Evolutionary conservation across 2,329 filamentous ascomycete species (phyloP), one percentile per base, ranked within the genome.

Genomic region (Exophiala lecanii-corni): DNA sequence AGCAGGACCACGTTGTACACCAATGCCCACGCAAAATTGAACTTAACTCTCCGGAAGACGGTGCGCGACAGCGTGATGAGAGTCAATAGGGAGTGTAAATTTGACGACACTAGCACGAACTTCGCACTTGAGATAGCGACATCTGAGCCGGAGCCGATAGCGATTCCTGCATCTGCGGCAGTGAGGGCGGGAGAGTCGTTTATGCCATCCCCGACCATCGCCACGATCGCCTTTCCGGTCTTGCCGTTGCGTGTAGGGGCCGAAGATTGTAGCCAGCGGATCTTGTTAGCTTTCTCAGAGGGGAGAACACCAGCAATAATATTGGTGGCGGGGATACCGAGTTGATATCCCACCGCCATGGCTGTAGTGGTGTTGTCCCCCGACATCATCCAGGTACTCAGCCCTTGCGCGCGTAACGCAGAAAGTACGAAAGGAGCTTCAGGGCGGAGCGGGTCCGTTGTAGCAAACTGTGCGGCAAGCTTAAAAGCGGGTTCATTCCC

Each of bases 151-250:
- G 41, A 47, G 13, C 49, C 50, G 18, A 41, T 17, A 28, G 89
- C 89, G 54, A 97, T 95, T 51, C 91, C 91, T 19, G 96, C 81
- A 55, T 94, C 82, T 9, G 92, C 89, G 0, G 88, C 94, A 1
- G 88, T 91, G 7, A 97, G 78, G 1, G 91, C 92, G 0, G 92
- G 92, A 0, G 89, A 95, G 69, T 97, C 91, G 65, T 97, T 97
- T 74, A 97, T 96, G 32, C 91, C 91, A 63, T 97, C 91, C 39
- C 91, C 89, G 10, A 96, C 89, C 91, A 97, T 97, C 19, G 36
- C 36, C 19, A 42, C 39, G 19, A 30, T 36, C 6, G 39, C 30
- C 18, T 19, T 26, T 26, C 21, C 39, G 2, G 28, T 4, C 18
- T 41, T 34, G 36, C 36, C 36, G 36, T 38, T 38, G 36, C 36